Evolutionary conservation across 2,329 filamentous ascomycete species (phyloP).

Genomic region (Pseudonectria buxi): DNA sequence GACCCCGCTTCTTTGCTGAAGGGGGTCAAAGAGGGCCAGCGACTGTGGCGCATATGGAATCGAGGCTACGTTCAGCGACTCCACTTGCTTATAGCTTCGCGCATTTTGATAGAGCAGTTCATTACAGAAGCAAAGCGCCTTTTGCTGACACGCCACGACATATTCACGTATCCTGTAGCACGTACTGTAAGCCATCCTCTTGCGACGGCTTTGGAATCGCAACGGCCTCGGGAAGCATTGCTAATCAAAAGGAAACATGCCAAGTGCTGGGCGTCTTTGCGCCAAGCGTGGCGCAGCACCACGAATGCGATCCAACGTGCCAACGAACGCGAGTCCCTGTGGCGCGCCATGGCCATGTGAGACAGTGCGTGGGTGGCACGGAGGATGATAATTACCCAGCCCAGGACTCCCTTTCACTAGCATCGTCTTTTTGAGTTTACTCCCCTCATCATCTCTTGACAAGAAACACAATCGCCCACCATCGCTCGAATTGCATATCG

Average conservation of each 20-base stretch:
- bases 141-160: no score
- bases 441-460: slow-evolving; percentile 3
- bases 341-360: slow-evolving; percentile 20
- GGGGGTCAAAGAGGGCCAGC: no score
- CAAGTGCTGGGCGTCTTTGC: slow-evolving; percentile 1
- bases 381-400: slow-evolving; percentile 5
- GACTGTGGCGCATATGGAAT: no score
- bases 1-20: no score
- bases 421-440: slow-evolving; percentile 8
- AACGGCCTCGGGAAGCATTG: background rate
- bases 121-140: no score
- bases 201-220: background rate
- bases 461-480: slow-evolving; percentile 3
- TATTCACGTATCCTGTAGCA: no score
- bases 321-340: slow-evolving; percentile 17
- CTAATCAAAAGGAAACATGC: no score
- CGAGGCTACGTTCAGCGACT: no score
- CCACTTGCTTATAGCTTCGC: no score
- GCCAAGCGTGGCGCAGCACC: slow-evolving; percentile 30
- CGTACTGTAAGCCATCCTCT: no score
- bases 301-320: slow-evolving; percentile 19
- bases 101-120: no score
- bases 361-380: slow-evolving; percentile 17
- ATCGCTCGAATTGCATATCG: slow-evolving; percentile 13
- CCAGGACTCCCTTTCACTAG: slow-evolving; percentile 7